phyloP scores from a whole-genome alignment of 2,329 filamentous ascomycete species.

The Aspergillus oerlinghausenensis region DNA sequence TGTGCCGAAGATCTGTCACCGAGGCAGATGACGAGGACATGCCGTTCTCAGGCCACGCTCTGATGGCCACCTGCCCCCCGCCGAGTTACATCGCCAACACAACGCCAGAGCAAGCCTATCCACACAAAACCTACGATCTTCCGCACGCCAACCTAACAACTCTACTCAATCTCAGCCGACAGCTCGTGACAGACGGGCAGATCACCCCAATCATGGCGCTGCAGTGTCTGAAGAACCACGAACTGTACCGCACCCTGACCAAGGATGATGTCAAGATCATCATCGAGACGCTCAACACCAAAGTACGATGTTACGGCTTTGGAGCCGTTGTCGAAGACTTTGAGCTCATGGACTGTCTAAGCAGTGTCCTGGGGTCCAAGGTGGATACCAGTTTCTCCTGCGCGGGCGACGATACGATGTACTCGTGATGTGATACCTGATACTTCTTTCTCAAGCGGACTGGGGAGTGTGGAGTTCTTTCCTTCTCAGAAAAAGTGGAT shows the following conservation, averaged over 20 bases:
- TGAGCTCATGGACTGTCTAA: conserved; percentile 65
- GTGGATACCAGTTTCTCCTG: conserved; percentile 25
- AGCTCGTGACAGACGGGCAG: conserved; percentile 72
- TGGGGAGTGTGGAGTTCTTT: background rate
- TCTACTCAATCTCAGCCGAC: conserved; percentile 76
- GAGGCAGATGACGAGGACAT: conserved; percentile 58
- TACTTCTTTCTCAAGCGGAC: background rate
- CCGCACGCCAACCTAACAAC: conserved; percentile 72
- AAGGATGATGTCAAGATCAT: conserved; percentile 66
- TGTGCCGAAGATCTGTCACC: conserved; percentile 70
- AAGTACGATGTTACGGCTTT: conserved; percentile 87
- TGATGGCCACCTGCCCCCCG: conserved; percentile 90
- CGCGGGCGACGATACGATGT: conserved; percentile 30
- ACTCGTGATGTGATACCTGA: conserved; percentile 19
- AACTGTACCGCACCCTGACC: conserved; percentile 62
- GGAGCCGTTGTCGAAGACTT: conserved; percentile 68
- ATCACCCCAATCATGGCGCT: conserved; percentile 96
- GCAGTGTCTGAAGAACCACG: conserved; percentile 71
- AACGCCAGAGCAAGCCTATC: conserved; percentile 51
- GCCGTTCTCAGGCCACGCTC: conserved; percentile 72
- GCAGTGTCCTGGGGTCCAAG: conserved; percentile 56
- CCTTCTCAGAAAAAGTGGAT: background rate
- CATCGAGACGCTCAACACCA: conserved; percentile 68
- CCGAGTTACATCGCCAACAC: conserved; percentile 55
- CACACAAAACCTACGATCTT: conserved; percentile 74